Percentiles rank a stretch among this genome's conserved stretches.
Evolutionary conservation across 371 early-diverging fungal genomes (phyloP).

Genomic region (Actinomucor elegans): DNA sequence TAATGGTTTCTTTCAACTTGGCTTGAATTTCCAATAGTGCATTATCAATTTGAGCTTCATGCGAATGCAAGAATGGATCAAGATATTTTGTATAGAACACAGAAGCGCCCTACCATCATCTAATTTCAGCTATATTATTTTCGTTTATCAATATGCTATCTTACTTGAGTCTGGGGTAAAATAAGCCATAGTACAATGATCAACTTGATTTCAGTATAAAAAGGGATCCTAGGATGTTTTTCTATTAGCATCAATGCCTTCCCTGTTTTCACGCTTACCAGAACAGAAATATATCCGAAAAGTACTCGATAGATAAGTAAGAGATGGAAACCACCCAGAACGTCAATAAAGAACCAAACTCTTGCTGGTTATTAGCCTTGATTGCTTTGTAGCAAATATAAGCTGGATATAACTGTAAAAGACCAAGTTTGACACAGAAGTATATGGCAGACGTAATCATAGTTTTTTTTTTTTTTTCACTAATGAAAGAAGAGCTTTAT

Average conservation of each 20-base stretch:
- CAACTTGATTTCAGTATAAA: constrained; percentile 41
- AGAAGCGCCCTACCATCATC: constrained; percentile 16
- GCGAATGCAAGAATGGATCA: constrained; percentile 26
- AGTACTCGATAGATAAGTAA: constrained; percentile 38
- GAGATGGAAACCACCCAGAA: constrained; percentile 44
- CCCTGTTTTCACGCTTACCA: constrained; percentile 25
- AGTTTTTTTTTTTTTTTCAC: neutral
- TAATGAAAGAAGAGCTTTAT: neutral
- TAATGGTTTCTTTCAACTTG: constrained; percentile 17
- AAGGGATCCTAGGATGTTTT: constrained; percentile 37
- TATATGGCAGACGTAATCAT: constrained; percentile 34
- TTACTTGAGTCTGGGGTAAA: constrained; percentile 48
- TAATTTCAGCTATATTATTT: neutral
- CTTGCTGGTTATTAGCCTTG: constrained; percentile 28
- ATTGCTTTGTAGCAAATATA: constrained; percentile 46
- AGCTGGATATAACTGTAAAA: constrained; percentile 46
- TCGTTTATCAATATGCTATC: too few species aligned
- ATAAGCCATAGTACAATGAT: constrained; percentile 42
- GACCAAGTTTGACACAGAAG: constrained; percentile 31
- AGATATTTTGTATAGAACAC: constrained; percentile 23
- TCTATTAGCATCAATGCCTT: neutral
- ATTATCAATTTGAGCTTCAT: constrained; percentile 24
- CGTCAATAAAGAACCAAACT: constrained; percentile 40
- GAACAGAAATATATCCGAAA: constrained; percentile 44
- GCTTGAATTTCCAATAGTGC: constrained; percentile 22